Percentiles rank a stretch among this genome's conserved stretches.
Conservation (phyloP, 495 filamentous ascomycete species). For the Schizothecium vesticola region DNA sequence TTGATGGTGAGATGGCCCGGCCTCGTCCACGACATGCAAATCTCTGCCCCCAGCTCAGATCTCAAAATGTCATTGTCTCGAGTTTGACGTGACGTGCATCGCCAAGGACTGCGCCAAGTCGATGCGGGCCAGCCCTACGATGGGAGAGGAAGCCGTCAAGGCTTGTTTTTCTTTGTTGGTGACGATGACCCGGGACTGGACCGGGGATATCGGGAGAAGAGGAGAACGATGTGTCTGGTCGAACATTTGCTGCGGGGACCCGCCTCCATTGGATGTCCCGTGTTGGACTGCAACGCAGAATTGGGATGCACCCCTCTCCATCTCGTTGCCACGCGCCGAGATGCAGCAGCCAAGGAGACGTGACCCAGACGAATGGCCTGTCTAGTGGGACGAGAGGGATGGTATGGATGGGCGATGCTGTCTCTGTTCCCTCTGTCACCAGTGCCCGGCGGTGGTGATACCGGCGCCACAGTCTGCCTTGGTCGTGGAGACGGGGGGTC, state of each 20-base stretch:
- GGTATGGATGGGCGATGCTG: background rate
- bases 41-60: background rate
- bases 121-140: slow-evolving; percentile 3
- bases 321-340: background rate
- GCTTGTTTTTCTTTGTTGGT: slow-evolving; percentile 4
- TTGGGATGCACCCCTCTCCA: background rate
- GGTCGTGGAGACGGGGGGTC: no score
- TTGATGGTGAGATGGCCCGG: no score
- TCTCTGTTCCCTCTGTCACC: background rate
- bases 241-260: no score
- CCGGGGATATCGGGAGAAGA: background rate
- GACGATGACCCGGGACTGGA: background rate
- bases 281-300: no score
- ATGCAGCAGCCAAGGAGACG: background rate
- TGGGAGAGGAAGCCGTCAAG: background rate
- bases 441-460: no score
- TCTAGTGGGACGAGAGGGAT: background rate
- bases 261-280: no score
- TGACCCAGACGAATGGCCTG: background rate
- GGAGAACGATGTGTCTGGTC: no score
- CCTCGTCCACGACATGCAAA: background rate
- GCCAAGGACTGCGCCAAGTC: slow-evolving; percentile 17
- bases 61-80: background rate
- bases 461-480: background rate
- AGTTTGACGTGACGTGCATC: slow-evolving; percentile 13